Evolutionary conservation across 257 asterid genomes (phyloP).

Genomic region (Lycium ferocissimum): DNA sequence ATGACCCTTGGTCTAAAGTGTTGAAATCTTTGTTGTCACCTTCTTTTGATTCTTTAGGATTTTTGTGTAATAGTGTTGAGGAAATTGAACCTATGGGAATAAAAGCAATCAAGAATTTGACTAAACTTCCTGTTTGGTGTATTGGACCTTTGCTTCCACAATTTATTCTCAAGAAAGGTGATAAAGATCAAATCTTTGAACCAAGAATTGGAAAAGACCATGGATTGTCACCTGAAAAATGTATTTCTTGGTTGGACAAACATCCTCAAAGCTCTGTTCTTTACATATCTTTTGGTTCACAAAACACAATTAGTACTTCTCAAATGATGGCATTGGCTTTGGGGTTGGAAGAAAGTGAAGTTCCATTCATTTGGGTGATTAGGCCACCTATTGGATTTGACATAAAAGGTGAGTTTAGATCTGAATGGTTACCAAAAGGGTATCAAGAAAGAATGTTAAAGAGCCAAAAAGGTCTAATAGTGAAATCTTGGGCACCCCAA

Average conservation of each 20-base stretch:
- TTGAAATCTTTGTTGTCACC: slow-evolving; percentile 56
- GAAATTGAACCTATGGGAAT: slow-evolving; percentile 77
- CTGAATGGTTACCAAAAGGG: slow-evolving; percentile 77
- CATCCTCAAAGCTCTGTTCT: slow-evolving; percentile 58
- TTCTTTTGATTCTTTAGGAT: slow-evolving; percentile 59
- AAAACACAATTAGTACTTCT: slow-evolving; percentile 67
- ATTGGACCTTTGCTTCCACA: slow-evolving; percentile 82
- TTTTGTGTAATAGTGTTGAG: slow-evolving; percentile 68
- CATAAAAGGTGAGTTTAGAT: slow-evolving; percentile 51
- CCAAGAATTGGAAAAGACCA: slow-evolving; percentile 61
- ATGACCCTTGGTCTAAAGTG: slow-evolving; percentile 78
- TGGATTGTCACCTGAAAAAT: slow-evolving; percentile 72
- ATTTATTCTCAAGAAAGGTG: slow-evolving; percentile 42
- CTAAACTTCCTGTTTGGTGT: slow-evolving; percentile 76
- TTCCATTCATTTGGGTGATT: slow-evolving; percentile 74
- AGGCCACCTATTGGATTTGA: slow-evolving; percentile 82
- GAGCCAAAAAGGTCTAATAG: slow-evolving; percentile 58
- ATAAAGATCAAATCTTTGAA: slow-evolving; percentile 36
- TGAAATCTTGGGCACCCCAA: slow-evolving; percentile 94
- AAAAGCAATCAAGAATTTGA: slow-evolving; percentile 44
- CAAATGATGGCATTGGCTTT: slow-evolving; percentile 89
- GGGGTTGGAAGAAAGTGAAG: slow-evolving; percentile 70
- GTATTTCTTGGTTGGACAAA: slow-evolving; percentile 69
- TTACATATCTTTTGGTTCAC: slow-evolving; percentile 93
- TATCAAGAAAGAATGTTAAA: slow-evolving; percentile 50